These are phyloP conservation scores for Acer campestre DNA, from an alignment of 345 rosid species.

Conservation along the genomic window DNA sequence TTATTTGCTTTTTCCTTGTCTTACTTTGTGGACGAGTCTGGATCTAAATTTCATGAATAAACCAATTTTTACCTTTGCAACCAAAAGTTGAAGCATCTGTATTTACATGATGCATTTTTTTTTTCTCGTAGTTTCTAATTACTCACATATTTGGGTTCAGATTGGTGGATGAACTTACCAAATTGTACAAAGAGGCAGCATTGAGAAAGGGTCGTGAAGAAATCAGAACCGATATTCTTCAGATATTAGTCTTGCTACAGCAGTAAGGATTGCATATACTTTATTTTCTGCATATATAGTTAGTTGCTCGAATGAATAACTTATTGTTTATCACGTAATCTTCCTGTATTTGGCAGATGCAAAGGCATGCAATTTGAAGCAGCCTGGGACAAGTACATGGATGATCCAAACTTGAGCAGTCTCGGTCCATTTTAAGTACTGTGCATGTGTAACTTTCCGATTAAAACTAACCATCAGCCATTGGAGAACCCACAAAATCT, in stretches of 20 bases:
- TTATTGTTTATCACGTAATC: not conserved
- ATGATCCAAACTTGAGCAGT: slow-evolving; percentile 61
- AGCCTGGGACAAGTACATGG: slow-evolving; percentile 65
- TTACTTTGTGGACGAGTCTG: not conserved
- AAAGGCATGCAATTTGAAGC: slow-evolving; percentile 62
- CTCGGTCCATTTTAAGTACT: slow-evolving; percentile 29
- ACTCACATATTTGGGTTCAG: slow-evolving; percentile 34
- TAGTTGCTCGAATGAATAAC: not conserved
- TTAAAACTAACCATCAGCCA: not conserved
- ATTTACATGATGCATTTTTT: not conserved
- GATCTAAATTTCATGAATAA: not conserved
- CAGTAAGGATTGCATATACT: slow-evolving; percentile 46
- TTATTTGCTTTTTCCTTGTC: not conserved
- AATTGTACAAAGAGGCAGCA: slow-evolving; percentile 69
- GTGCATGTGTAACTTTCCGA: not conserved
- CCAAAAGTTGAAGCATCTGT: not conserved
- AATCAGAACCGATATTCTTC: slow-evolving; percentile 54
- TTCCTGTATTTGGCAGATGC: slow-evolving; percentile 44
- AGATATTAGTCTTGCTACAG: slow-evolving; percentile 63
- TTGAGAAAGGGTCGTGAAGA: slow-evolving; percentile 62
- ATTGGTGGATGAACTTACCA: slow-evolving; percentile 78
- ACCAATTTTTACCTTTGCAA: not conserved
- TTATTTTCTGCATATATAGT: not conserved
- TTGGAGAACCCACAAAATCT: slow-evolving; percentile 8
- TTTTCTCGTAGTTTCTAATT: not conserved